These are phyloP conservation scores for Gardenia jasminoides DNA, from an alignment of 257 asterid species.

Conservation along the genomic window DNA sequence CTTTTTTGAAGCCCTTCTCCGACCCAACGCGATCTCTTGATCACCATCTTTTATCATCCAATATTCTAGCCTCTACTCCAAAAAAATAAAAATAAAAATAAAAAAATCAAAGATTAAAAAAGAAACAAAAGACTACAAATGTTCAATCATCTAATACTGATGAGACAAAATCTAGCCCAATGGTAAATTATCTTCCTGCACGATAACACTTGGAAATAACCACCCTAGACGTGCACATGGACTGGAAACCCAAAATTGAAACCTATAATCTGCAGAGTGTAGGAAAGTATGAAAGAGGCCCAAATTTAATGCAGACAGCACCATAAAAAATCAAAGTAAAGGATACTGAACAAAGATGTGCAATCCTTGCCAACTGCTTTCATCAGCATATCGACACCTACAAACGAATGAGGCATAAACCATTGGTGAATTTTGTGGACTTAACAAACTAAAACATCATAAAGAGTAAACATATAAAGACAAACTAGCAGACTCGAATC, in stretches of 20 bases:
- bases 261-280: not conserved
- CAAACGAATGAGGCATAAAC: constrained; percentile 5
- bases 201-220: not conserved
- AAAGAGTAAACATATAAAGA: not conserved
- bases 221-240: not conserved
- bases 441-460: not conserved
- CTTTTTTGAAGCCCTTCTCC: not conserved
- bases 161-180: not conserved
- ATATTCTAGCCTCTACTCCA: not conserved
- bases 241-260: not conserved
- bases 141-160: not conserved
- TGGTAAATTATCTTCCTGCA: not conserved
- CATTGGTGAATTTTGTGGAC: not conserved
- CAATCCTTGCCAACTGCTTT: constrained; percentile 98
- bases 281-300: not conserved
- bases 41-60: not conserved
- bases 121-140: too few relatives aligned
- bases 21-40: not conserved
- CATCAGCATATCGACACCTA: constrained; percentile 85
- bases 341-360: constrained; percentile 97
- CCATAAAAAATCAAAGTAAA: constrained; percentile 17
- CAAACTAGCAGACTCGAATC: not conserved
- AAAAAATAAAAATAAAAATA: too few relatives aligned
- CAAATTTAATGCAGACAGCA: not conserved
- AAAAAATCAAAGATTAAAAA: too few relatives aligned